These are phyloP conservation scores for Viola pubescens DNA, from an alignment of 441 rosid species.

Conservation along the genomic window DNA sequence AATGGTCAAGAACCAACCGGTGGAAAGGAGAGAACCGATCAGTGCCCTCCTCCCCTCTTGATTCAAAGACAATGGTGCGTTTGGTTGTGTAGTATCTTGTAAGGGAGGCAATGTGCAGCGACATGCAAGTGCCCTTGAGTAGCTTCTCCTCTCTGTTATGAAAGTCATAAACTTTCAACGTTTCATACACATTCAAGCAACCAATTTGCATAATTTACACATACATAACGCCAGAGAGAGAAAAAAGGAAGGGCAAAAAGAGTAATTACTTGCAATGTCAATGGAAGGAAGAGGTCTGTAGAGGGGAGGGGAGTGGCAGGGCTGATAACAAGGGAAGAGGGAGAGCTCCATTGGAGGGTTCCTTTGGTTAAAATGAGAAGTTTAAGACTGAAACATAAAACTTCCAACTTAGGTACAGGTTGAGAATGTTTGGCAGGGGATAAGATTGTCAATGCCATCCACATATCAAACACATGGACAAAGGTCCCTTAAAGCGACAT, in stretches of 20 bases:
- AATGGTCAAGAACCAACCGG: slow-evolving; percentile 32
- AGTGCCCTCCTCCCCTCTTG: slow-evolving; percentile 51
- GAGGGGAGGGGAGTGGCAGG: slow-evolving; percentile 21
- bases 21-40: slow-evolving; percentile 44
- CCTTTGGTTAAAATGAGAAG: slow-evolving; percentile 19
- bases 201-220: not conserved
- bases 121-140: slow-evolving; percentile 20
- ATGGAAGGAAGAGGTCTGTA: slow-evolving; percentile 23
- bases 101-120: slow-evolving; percentile 40
- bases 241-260: slow-evolving; percentile 8
- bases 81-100: slow-evolving; percentile 25
- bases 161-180: not conserved
- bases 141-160: slow-evolving; percentile 36
- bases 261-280: slow-evolving; percentile 21
- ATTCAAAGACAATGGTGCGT: slow-evolving; percentile 17
- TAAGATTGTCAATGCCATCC: slow-evolving; percentile 45
- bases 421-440: slow-evolving; percentile 1
- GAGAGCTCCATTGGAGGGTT: slow-evolving; percentile 19
- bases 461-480: slow-evolving; percentile 22
- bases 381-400: too few relatives aligned
- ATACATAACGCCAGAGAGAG: not conserved
- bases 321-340: slow-evolving; percentile 31
- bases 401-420: too few relatives aligned
- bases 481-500: too few relatives aligned
- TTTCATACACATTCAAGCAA: not conserved